Percentiles rank a stretch among this genome's conserved stretches.
phyloP scores from a whole-genome alignment of 176 grass and related monocot genomes.

The Cymbopogon citratus region DNA sequence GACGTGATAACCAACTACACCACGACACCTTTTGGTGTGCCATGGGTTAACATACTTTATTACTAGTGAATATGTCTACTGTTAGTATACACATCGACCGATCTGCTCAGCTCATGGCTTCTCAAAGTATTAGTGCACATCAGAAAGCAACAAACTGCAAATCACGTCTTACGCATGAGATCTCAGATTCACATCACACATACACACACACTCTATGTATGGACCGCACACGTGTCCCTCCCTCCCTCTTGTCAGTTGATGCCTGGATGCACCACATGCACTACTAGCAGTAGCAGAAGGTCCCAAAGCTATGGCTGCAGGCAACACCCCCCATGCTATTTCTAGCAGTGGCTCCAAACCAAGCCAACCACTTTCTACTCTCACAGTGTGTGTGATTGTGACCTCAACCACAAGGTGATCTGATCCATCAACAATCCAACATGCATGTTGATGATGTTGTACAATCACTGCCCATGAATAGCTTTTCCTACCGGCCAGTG shows the following conservation, averaged over 20 bases:
- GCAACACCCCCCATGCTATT: constrained; percentile 1
- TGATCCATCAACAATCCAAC: background rate
- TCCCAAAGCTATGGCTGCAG: background rate
- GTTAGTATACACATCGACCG: background rate
- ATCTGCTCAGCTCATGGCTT: background rate
- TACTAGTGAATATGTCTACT: no score
- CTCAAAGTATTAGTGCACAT: background rate
- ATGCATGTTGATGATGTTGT: background rate
- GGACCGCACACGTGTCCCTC: constrained; percentile 26
- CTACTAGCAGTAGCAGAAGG: no score
- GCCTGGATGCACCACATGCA: background rate
- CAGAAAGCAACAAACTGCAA: background rate
- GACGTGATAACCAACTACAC: constrained; percentile 69
- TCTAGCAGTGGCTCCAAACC: background rate
- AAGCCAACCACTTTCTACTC: background rate
- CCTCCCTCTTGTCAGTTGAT: background rate
- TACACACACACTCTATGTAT: background rate
- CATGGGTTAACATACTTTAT: no score
- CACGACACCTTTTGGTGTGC: constrained; percentile 14
- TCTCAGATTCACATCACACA: constrained; percentile 4
- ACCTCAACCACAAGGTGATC: background rate
- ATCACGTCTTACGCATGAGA: constrained; percentile 31
- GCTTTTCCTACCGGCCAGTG: background rate
- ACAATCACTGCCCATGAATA: background rate
- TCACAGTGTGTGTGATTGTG: background rate